These are phyloP conservation scores for Rugonectria rugulosa DNA, from an alignment of 2,329 filamentous ascomycete genomes.

Conservation along the genomic window DNA sequence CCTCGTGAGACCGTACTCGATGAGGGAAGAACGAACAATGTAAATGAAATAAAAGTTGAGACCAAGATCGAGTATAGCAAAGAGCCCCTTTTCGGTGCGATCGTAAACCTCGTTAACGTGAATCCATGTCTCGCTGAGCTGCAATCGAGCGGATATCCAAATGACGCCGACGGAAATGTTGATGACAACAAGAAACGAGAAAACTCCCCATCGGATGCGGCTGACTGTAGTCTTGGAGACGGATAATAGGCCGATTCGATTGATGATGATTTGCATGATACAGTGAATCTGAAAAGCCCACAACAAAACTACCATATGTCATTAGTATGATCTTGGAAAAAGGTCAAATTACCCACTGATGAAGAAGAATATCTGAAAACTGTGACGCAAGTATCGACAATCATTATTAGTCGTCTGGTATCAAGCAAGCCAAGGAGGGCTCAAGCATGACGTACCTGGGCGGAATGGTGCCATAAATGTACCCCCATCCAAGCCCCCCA, in stretches of 20 bases:
- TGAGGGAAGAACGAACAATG: constrained; percentile 53
- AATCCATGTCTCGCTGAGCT: constrained; percentile 48
- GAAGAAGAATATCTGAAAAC: constrained; percentile 39
- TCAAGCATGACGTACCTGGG: constrained; percentile 37
- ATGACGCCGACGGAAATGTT: constrained; percentile 59
- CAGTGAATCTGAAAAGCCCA: constrained; percentile 50
- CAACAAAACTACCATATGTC: constrained; percentile 33
- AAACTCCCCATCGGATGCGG: constrained; percentile 53
- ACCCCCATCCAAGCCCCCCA: constrained; percentile 47
- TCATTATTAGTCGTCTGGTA: constrained; percentile 11
- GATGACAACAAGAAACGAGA: constrained; percentile 50
- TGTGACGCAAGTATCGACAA: constrained; percentile 34
- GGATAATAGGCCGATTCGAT: constrained; percentile 56
- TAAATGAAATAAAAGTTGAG: constrained; percentile 57
- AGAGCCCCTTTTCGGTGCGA: constrained; percentile 56
- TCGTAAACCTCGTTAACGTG: constrained; percentile 58
- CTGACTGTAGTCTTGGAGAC: constrained; percentile 46
- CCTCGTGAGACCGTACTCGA: constrained; percentile 56
- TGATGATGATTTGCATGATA: constrained; percentile 61
- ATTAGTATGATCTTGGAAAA: too few species aligned
- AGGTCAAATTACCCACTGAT: constrained; percentile 32
- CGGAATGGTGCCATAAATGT: constrained; percentile 42
- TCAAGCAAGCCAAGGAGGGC: too few species aligned
- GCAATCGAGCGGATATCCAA: constrained; percentile 58
- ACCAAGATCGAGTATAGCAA: constrained; percentile 53